Percentiles rank a stretch among this genome's conserved stretches.
Conservation (phyloP, 2,329 filamentous ascomycete species). For the Calonectria ilicicola region DNA sequence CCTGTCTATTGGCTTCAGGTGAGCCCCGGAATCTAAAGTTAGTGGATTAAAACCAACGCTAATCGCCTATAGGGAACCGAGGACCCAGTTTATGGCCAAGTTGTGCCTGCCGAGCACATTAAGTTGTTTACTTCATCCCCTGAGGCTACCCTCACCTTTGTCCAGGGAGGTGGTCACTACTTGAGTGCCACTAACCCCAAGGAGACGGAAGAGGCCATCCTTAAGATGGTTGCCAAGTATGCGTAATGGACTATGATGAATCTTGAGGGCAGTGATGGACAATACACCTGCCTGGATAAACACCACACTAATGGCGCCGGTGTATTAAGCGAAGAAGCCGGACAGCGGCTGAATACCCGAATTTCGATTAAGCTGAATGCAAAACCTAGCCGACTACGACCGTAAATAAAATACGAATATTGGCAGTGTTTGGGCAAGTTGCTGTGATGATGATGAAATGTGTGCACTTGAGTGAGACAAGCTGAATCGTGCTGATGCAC, state of each 20-base stretch:
- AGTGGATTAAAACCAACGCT: slow-evolving; percentile 10
- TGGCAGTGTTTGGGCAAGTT: neutral
- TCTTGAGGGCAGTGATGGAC: neutral
- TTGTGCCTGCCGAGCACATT: slow-evolving; percentile 60
- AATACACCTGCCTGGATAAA: neutral
- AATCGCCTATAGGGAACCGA: slow-evolving; percentile 53
- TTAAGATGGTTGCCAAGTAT: slow-evolving; percentile 55
- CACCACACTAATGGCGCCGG: neutral
- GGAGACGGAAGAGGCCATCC: slow-evolving; percentile 58
- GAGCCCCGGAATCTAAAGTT: slow-evolving; percentile 21
- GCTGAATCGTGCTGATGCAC: neutral
- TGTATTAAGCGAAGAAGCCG: neutral
- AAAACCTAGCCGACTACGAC: neutral
- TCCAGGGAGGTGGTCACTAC: slow-evolving; percentile 62
- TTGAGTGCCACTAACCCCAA: slow-evolving; percentile 61
- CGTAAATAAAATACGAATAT: neutral
- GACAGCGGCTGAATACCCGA: neutral
- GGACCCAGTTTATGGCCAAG: slow-evolving; percentile 57
- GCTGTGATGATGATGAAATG: neutral
- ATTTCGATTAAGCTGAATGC: neutral
- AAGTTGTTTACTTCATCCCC: slow-evolving; percentile 60
- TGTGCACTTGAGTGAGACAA: neutral
- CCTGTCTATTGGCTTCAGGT: slow-evolving; percentile 67
- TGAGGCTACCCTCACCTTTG: slow-evolving; percentile 56
- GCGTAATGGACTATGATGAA: slow-evolving; percentile 43